These are phyloP conservation scores for Akebia trifoliata DNA, from an alignment of 164 flowering plant species.

Conservation along the genomic window DNA sequence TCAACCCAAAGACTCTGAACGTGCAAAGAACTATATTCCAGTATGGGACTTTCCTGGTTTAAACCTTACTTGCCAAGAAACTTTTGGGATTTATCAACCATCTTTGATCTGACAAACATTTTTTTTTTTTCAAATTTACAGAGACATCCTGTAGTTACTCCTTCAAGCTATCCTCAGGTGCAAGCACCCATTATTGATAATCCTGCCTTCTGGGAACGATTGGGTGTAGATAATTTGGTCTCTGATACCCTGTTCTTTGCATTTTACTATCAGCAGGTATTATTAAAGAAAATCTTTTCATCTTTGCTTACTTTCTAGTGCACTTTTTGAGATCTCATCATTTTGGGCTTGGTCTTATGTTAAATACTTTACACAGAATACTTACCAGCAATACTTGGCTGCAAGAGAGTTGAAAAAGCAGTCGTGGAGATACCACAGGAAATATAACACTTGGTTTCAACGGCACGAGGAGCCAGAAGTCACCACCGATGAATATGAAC, in stretches of 20 bases:
- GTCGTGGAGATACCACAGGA: constrained; percentile 97
- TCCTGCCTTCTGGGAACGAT: constrained; percentile 92
- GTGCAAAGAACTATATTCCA: constrained; percentile 74
- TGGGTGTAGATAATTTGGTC: constrained; percentile 52
- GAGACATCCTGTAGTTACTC: constrained; percentile 81
- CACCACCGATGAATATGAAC: constrained; percentile 90
- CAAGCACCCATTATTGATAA: constrained; percentile 85
- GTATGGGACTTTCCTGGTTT: constrained; percentile 35
- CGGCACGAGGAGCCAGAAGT: constrained; percentile 95
- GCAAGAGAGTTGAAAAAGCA: constrained; percentile 94
- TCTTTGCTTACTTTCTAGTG: not conserved
- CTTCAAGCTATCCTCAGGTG: constrained; percentile 85
- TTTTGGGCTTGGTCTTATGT: constrained; percentile 1
- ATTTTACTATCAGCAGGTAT: constrained; percentile 92
- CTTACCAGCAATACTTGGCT: constrained; percentile 95
- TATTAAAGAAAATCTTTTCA: not conserved
- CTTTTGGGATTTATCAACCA: not conserved
- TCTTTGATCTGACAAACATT: not conserved
- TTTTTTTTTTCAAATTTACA: constrained; percentile 24
- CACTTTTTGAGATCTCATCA: not conserved
- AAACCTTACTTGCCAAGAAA: not conserved
- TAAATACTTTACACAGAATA: constrained; percentile 49
- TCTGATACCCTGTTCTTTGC: constrained; percentile 89
- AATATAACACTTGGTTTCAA: constrained; percentile 97
- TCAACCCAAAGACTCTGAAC: constrained; percentile 93